phyloP scores from a whole-genome alignment of 192 early-diverging fungal species.

The Geranomyces variabilis region DNA sequence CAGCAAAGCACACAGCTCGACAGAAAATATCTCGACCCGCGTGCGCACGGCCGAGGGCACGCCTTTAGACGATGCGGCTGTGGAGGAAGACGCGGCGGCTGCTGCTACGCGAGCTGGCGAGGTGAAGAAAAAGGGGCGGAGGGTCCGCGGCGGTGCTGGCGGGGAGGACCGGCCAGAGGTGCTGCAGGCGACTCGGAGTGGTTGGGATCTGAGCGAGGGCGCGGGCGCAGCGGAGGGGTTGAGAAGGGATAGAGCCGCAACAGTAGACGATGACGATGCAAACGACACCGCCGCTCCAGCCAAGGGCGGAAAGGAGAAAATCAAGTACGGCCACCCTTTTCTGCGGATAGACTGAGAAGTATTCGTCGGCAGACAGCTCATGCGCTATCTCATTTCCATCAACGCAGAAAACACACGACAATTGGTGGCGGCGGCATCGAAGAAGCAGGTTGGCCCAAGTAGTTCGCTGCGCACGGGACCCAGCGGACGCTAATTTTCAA shows the following conservation, averaged over 20 bases:
- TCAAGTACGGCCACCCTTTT: background rate
- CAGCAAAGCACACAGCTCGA: background rate
- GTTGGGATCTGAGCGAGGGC: background rate
- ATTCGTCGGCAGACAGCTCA: background rate
- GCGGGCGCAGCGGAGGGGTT: background rate
- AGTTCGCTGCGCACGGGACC: background rate
- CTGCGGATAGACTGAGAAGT: background rate
- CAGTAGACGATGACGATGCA: background rate
- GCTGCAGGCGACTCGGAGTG: slow-evolving; percentile 5
- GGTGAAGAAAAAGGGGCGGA: background rate
- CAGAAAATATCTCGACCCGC: background rate
- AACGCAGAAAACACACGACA: slow-evolving; percentile 6
- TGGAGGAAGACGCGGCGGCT: background rate
- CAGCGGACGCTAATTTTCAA: background rate
- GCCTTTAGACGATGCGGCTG: background rate
- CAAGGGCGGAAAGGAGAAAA: background rate
- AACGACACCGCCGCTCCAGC: background rate
- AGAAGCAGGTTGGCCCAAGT: slow-evolving; percentile 9
- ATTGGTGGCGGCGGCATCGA: slow-evolving; percentile 4
- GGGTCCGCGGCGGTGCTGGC: background rate
- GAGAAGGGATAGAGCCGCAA: background rate
- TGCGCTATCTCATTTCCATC: background rate
- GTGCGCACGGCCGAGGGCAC: background rate
- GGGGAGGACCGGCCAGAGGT: slow-evolving; percentile 1
- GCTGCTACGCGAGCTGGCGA: background rate